Evolutionary conservation across 305 asterid genomes (phyloP).

Genomic region (Fraxinus sp.): DNA sequence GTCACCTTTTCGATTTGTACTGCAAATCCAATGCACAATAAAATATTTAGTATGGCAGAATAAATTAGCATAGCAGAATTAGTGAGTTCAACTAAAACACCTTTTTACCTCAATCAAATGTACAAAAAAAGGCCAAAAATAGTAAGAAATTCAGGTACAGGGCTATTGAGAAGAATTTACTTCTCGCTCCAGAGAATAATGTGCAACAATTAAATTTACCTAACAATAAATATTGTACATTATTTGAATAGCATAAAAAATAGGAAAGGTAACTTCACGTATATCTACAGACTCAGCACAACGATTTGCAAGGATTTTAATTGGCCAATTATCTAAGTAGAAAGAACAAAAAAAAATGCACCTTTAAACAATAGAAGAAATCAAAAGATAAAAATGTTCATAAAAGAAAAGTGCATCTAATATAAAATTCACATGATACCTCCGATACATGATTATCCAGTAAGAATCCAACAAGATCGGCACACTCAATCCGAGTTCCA

Average conservation of each 20-base stretch:
- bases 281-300: too few species aligned
- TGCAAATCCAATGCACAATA: not conserved
- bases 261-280: not conserved
- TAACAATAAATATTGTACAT: not conserved
- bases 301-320: slow-evolving; percentile 94
- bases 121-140: slow-evolving; percentile 6
- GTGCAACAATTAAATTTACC: not conserved
- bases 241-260: slow-evolving; percentile 7
- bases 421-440: slow-evolving; percentile 26
- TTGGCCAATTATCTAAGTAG: slow-evolving; percentile 75
- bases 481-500: slow-evolving; percentile 89
- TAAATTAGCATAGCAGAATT: slow-evolving; percentile 6
- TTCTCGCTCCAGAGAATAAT: not conserved
- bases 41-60: not conserved
- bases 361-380: slow-evolving; percentile 9
- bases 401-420: not conserved
- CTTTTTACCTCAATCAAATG: slow-evolving; percentile 7
- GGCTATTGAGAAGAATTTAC: slow-evolving; percentile 13
- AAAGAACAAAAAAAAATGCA: slow-evolving; percentile 15
- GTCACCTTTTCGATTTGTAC: too few species aligned
- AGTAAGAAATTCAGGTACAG: not conserved
- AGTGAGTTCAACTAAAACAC: not conserved
- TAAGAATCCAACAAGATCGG: slow-evolving; percentile 87
- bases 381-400: not conserved
- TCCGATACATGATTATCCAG: slow-evolving; percentile 86